Conservation (phyloP, 805 yeast genomes). For the Yamadazyma endophytica region DNA sequence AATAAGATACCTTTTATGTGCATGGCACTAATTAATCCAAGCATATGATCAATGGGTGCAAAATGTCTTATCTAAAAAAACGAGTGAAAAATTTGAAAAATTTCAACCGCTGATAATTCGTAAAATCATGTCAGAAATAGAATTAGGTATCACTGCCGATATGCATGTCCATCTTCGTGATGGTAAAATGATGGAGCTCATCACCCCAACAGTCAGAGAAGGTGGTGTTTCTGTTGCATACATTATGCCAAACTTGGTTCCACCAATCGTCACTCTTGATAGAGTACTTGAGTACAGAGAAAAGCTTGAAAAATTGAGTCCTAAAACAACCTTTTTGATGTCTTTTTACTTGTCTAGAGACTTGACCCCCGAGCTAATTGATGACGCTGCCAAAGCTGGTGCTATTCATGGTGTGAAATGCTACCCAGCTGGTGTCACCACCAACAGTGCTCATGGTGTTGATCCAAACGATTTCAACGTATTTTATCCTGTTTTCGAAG, state of each 20-base stretch:
- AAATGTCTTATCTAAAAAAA: too few species aligned
- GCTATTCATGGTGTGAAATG: constrained; percentile 87
- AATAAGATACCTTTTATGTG: too few species aligned
- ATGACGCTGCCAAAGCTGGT: constrained; percentile 65
- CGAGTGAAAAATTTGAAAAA: not conserved
- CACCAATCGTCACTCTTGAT: constrained; percentile 80
- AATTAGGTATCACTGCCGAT: constrained; percentile 77
- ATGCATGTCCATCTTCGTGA: constrained; percentile 96
- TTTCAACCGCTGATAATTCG: not conserved
- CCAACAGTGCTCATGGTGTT: constrained; percentile 89
- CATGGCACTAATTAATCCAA: too few species aligned
- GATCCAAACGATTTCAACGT: constrained; percentile 86
- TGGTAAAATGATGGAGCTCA: constrained; percentile 86
- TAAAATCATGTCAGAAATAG: constrained; percentile 30
- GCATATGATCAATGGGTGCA: too few species aligned
- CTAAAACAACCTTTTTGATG: constrained; percentile 86
- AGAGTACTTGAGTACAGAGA: constrained; percentile 68
- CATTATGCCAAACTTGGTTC: constrained; percentile 93
- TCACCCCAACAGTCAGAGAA: constrained; percentile 81
- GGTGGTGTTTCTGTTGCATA: constrained; percentile 93
- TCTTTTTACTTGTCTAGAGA: constrained; percentile 76
- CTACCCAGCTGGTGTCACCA: constrained; percentile 99
- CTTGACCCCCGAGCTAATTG: constrained; percentile 81
- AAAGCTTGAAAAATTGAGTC: constrained; percentile 60
- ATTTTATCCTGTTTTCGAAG: constrained; percentile 86